Percentiles rank a stretch among this genome's conserved stretches.
phyloP scores from a whole-genome alignment of 2,329 filamentous ascomycete species.

The Phialocephala subalpina region DNA sequence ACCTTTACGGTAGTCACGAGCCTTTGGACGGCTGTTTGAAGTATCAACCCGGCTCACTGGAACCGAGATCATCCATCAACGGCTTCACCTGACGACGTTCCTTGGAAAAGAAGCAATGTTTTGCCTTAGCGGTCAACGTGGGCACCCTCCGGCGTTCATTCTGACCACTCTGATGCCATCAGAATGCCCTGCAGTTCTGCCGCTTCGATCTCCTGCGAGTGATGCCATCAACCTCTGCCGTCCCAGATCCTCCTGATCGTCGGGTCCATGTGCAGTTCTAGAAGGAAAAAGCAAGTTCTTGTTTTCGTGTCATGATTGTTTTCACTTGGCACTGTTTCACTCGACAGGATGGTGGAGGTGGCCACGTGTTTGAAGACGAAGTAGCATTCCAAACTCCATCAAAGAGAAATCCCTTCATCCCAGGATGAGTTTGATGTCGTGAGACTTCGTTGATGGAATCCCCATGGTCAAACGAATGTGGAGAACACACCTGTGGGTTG shows the following conservation, averaged over 20 bases:
- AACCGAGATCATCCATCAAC: slow-evolving; percentile 9
- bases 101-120: neutral
- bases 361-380: neutral
- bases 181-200: slow-evolving; percentile 8
- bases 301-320: neutral
- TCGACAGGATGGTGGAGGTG: slow-evolving; percentile 6
- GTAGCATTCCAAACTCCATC: too few relatives aligned
- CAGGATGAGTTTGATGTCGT: too few relatives aligned
- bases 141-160: neutral
- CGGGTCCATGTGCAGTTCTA: neutral
- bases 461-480: neutral
- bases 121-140: neutral
- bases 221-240: neutral
- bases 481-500: neutral
- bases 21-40: neutral
- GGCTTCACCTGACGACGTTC: neutral
- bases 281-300: slow-evolving; percentile 11
- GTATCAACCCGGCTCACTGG: neutral
- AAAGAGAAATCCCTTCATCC: too few relatives aligned
- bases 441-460: neutral
- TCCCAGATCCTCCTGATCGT: neutral
- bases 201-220: slow-evolving; percentile 1
- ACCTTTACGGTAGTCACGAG: neutral
- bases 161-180: neutral
- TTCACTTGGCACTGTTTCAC: slow-evolving; percentile 14